These are phyloP conservation scores for Plasmodium ovale DNA, from an alignment of 169 alveolate species.

Conservation along the genomic window DNA sequence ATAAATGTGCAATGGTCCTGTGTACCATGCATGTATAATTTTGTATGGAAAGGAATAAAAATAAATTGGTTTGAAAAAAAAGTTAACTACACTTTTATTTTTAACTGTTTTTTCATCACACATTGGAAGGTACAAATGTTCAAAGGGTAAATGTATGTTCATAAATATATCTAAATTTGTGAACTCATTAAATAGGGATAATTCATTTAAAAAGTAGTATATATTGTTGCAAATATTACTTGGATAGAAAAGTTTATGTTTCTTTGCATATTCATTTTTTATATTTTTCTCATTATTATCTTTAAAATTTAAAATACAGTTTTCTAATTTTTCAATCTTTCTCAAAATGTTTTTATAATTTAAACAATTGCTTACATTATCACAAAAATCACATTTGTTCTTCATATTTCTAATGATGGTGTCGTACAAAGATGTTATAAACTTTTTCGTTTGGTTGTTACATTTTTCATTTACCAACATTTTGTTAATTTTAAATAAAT, in stretches of 20 bases:
- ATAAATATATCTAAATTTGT: constrained; percentile 62
- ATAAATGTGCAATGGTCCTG: constrained; percentile 64
- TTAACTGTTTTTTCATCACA: constrained; percentile 67
- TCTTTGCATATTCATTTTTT: constrained; percentile 19
- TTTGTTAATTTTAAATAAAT: constrained; percentile 14
- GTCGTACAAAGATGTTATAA: constrained; percentile 11
- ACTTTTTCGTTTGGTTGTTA: constrained; percentile 12
- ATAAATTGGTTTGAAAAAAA: constrained; percentile 70
- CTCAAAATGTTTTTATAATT: constrained; percentile 58
- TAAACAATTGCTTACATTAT: constrained; percentile 37
- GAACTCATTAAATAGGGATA: constrained; percentile 36
- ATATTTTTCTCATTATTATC: constrained; percentile 8
- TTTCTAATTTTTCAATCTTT: constrained; percentile 26
- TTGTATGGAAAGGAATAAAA: constrained; percentile 65
- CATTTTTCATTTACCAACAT: neutral
- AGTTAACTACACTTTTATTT: constrained; percentile 35
- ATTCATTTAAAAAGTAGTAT: constrained; percentile 63
- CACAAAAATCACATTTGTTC: constrained; percentile 52
- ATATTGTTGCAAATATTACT: constrained; percentile 52
- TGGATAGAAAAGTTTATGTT: constrained; percentile 17
- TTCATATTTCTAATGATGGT: constrained; percentile 19
- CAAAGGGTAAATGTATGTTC: constrained; percentile 74
- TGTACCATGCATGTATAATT: constrained; percentile 77
- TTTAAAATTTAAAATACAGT: constrained; percentile 6
- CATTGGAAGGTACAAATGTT: constrained; percentile 57